phyloP scores from a whole-genome alignment of 2,329 filamentous ascomycete genomes.

The Diaporthe sp. region DNA sequence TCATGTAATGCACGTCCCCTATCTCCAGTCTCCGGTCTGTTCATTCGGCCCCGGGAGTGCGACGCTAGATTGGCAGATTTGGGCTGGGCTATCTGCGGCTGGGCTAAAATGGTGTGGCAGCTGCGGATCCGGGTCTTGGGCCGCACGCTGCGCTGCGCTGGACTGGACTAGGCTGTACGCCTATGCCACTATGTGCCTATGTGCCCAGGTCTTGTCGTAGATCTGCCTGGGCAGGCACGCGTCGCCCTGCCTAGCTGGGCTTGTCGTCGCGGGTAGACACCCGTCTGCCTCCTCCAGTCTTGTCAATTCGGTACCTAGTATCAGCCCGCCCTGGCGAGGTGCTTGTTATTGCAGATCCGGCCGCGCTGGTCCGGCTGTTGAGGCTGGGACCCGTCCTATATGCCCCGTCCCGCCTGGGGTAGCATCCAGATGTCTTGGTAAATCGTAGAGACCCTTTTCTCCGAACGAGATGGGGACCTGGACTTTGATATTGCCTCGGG shows the following conservation, averaged over 20 bases:
- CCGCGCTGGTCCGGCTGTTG: neutral
- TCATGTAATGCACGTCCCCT: constrained; percentile 3
- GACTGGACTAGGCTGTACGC: neutral
- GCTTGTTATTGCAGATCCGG: constrained; percentile 7
- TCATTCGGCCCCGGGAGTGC: neutral
- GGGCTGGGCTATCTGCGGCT: constrained; percentile 13
- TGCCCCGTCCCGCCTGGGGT: neutral
- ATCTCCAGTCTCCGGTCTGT: neutral
- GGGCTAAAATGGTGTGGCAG: constrained; percentile 30
- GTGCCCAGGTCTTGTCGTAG: neutral
- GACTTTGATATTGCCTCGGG: neutral
- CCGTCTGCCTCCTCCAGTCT: neutral
- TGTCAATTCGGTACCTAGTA: neutral
- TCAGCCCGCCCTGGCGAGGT: constrained; percentile 8
- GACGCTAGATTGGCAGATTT: constrained; percentile 1
- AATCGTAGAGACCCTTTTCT: neutral
- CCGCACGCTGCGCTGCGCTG: neutral
- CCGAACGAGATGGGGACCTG: neutral
- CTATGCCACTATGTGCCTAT: no score
- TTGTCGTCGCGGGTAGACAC: neutral
- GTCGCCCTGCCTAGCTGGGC: constrained; percentile 13
- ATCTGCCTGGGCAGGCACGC: neutral
- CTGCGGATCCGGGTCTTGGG: constrained; percentile 35
- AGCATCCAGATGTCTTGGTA: constrained; percentile 11
- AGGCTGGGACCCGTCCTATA: neutral